Percentiles rank a stretch among this genome's conserved stretches.
Conservation (phyloP, 345 rosid genomes). For the Murraya paniculata region DNA sequence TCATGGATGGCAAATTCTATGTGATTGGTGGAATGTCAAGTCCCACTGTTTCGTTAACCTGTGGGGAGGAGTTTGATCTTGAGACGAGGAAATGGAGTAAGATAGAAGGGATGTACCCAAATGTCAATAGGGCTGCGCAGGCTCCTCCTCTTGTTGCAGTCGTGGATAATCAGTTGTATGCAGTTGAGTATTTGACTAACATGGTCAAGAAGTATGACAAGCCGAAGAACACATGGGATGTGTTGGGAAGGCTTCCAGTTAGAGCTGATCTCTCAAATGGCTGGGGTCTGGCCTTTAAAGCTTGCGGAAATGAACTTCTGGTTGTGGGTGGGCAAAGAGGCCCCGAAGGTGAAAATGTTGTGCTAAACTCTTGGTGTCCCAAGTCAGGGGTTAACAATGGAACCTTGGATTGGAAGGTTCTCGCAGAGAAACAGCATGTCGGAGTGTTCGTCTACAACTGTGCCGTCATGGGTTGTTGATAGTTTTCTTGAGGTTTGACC, state of each 20-base stretch:
- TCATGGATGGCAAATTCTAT: conserved; percentile 78
- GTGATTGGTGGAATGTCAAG: conserved; percentile 79
- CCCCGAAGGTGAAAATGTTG: conserved; percentile 60
- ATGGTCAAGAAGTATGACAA: conserved; percentile 81
- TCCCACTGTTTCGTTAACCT: conserved; percentile 53
- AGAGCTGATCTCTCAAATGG: conserved; percentile 77
- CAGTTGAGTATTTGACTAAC: conserved; percentile 64
- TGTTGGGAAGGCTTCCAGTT: conserved; percentile 76
- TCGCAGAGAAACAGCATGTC: conserved; percentile 64
- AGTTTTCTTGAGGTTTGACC: conserved; percentile 31
- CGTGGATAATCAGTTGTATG: conserved; percentile 65
- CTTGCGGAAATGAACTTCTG: conserved; percentile 62
- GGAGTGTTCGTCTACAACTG: conserved; percentile 89
- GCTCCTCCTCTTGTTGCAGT: conserved; percentile 87
- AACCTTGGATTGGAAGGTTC: conserved; percentile 72
- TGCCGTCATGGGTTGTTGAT: conserved; percentile 77
- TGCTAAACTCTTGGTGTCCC: conserved; percentile 78
- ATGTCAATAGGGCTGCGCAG: conserved; percentile 71
- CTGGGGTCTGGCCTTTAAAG: conserved; percentile 87
- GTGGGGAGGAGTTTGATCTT: conserved; percentile 70
- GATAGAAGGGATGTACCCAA: conserved; percentile 76
- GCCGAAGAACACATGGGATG: conserved; percentile 56
- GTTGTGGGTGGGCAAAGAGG: conserved; percentile 78
- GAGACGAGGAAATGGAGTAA: conserved; percentile 64
- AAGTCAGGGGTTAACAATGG: conserved; percentile 54